These are phyloP conservation scores for Chalara sp. DNA, from an alignment of 2,329 filamentous ascomycete genomes.

Conservation along the genomic window DNA sequence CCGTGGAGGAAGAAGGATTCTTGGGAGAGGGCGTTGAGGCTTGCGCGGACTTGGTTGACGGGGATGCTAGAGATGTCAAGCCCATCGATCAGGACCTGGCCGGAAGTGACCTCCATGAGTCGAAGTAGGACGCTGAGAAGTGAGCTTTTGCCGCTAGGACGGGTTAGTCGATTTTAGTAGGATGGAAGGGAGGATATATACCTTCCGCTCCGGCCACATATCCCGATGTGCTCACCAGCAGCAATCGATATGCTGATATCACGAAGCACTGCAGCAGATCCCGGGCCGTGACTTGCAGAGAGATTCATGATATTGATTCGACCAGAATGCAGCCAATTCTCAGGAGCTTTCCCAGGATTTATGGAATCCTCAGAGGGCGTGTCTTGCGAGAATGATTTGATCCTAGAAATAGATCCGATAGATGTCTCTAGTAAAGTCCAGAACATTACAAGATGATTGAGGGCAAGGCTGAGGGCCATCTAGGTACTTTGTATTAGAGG, in stretches of 20 bases:
- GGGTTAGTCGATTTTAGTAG: slow-evolving; percentile 24
- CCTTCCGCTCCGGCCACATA: slow-evolving; percentile 40
- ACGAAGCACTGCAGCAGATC: slow-evolving; percentile 17
- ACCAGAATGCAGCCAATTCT: slow-evolving; percentile 16
- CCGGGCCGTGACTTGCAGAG: slow-evolving; percentile 6
- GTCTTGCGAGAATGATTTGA: slow-evolving; percentile 44
- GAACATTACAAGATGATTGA: slow-evolving; percentile 9
- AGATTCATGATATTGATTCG: slow-evolving; percentile 15
- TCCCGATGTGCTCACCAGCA: slow-evolving; percentile 42
- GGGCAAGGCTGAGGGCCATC: slow-evolving; percentile 10
- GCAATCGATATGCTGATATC: slow-evolving; percentile 33
- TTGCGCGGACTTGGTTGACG: slow-evolving; percentile 31
- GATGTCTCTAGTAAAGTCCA: slow-evolving; percentile 49
- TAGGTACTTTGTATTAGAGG: slow-evolving; percentile 3
- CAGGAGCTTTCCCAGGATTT: slow-evolving; percentile 2
- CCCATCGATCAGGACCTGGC: slow-evolving; percentile 35
- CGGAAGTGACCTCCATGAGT: slow-evolving; percentile 74
- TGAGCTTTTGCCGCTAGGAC: slow-evolving; percentile 36
- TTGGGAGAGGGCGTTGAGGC: slow-evolving; percentile 36
- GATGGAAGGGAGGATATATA: not conserved
- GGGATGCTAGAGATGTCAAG: slow-evolving; percentile 33
- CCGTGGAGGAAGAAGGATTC: slow-evolving; percentile 36
- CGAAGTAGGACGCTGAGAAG: slow-evolving; percentile 41
- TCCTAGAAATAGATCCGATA: slow-evolving; percentile 48
- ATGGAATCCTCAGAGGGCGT: slow-evolving; percentile 29